Conservation (phyloP, 2,329 filamentous ascomycete species). For the Cladophialophora bantiana region DNA sequence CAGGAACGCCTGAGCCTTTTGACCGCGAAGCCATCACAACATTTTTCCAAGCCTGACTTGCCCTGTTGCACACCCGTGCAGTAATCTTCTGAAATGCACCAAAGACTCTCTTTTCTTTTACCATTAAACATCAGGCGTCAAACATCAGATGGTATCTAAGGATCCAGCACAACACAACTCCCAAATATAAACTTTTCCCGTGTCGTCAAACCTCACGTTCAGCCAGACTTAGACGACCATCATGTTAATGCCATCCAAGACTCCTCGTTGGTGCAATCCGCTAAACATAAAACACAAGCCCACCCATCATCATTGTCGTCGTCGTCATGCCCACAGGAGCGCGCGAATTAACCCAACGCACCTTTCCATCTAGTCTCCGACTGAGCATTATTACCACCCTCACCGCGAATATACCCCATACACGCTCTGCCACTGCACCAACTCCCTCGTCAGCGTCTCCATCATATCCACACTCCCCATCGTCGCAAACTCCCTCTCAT, state of each 20-base stretch:
- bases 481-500: slow-evolving; percentile 70
- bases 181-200: neutral
- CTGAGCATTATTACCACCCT: slow-evolving; percentile 15
- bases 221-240: neutral
- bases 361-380: slow-evolving; percentile 5
- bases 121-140: neutral
- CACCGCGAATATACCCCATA: slow-evolving; percentile 58
- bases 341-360: neutral
- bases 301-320: neutral
- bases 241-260: neutral
- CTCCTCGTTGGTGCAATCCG: neutral
- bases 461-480: slow-evolving; percentile 87
- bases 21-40: too few species aligned
- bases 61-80: too few species aligned
- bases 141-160: neutral
- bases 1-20: neutral
- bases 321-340: slow-evolving; percentile 9
- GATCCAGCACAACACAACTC: neutral
- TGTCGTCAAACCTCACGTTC: neutral
- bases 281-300: neutral
- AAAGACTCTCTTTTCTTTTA: neutral
- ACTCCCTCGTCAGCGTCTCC: slow-evolving; percentile 79
- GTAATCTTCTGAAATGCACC: neutral
- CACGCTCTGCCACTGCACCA: slow-evolving; percentile 85
- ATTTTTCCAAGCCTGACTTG: too few species aligned